These are phyloP conservation scores for Polytrichum formosum DNA, from an alignment of 225 moss, liverwort and hornwort species.

Conservation along the genomic window DNA sequence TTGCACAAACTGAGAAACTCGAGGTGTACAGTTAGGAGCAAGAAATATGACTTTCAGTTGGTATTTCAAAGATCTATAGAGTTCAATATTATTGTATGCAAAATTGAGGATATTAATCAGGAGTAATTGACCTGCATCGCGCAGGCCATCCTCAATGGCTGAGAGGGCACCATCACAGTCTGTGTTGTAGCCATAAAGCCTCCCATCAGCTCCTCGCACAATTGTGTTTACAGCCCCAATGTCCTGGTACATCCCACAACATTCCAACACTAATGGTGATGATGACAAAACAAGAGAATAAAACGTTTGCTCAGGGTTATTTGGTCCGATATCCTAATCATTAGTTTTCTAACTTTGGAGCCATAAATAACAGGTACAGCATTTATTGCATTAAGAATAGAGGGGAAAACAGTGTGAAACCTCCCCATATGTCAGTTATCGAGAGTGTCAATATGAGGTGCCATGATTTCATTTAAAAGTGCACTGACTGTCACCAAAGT, in stretches of 20 bases:
- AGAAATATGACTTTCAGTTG: background rate
- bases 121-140: conserved; percentile 24
- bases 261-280: background rate
- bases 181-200: conserved; percentile 73
- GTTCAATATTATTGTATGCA: too few species aligned
- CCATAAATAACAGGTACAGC: too few species aligned
- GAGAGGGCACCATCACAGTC: conserved; percentile 77
- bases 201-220: conserved; percentile 58
- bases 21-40: background rate
- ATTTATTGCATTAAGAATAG: too few species aligned
- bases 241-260: conserved; percentile 18
- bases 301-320: too few species aligned
- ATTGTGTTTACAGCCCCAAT: conserved; percentile 93
- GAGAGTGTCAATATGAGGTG: too few species aligned
- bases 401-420: too few species aligned
- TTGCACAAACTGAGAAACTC: background rate
- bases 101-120: too few species aligned
- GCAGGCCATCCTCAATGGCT: conserved; percentile 78
- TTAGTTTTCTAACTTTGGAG: too few species aligned
- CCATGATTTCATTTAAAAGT: background rate
- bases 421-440: too few species aligned
- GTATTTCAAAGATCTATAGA: background rate
- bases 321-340: background rate
- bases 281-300: background rate
- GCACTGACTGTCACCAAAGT: background rate